Conservation (phyloP, 148 eudicot species). For the Chenopodium quinoa region DNA sequence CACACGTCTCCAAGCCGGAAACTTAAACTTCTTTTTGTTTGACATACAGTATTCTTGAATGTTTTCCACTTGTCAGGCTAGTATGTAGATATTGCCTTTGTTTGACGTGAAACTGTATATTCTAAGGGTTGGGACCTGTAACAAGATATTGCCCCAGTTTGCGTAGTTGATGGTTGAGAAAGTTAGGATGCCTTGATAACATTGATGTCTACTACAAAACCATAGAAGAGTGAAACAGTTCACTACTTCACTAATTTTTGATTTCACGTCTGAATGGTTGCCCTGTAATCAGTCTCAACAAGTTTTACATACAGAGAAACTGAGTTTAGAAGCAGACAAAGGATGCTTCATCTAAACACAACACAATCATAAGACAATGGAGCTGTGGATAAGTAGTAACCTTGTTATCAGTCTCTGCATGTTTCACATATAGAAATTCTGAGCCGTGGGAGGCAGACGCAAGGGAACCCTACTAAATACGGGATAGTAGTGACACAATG, state of each 20-base stretch:
- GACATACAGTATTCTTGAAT: neutral
- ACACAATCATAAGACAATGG: no score
- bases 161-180: neutral
- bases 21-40: neutral
- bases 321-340: neutral
- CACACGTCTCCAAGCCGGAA: neutral
- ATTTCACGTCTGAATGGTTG: neutral
- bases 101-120: neutral
- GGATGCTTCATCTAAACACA: no score
- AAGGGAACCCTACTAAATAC: neutral
- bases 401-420: neutral
- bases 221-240: neutral
- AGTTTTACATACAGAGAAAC: neutral
- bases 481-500: slow-evolving; percentile 22
- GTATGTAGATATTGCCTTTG: neutral
- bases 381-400: no score
- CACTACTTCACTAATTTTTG: neutral
- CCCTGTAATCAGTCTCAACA: neutral
- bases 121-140: neutral
- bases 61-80: neutral
- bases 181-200: neutral
- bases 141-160: neutral
- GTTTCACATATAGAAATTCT: neutral
- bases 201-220: neutral
- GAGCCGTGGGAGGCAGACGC: neutral